Evolutionary conservation across 495 filamentous ascomycete species (phyloP).

Genomic region (Hamigera avellanea): DNA sequence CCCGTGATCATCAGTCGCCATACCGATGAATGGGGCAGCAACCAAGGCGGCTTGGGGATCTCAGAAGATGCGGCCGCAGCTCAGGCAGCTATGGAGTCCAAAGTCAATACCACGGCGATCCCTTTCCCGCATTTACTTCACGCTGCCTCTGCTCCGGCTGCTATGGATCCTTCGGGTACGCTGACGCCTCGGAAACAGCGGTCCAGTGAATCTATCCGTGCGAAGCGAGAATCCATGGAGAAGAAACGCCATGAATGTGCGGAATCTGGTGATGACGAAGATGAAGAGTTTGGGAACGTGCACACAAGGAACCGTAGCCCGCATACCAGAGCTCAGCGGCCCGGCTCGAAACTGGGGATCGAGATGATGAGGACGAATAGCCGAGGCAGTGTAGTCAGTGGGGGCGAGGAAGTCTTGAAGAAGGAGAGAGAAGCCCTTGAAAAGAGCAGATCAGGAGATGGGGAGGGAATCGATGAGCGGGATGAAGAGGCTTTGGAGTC

Average conservation of each 20-base stretch:
- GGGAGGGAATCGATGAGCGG: conserved; percentile 10
- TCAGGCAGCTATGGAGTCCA: conserved; percentile 15
- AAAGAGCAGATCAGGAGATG: conserved; percentile 14
- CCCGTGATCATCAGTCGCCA: conserved; percentile 63
- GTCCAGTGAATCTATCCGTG: conserved; percentile 67
- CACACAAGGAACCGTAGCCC: conserved; percentile 49
- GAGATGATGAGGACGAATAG: conserved; percentile 97
- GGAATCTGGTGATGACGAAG: conserved; percentile 86
- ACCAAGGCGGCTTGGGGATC: conserved; percentile 59
- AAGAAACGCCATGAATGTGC: conserved; percentile 64
- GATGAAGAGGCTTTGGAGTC: conserved; percentile 15
- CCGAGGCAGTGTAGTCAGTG: conserved; percentile 65
- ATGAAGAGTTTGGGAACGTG: conserved; percentile 67
- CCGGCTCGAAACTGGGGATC: conserved; percentile 71
- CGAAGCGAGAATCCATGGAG: conserved; percentile 66
- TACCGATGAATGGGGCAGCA: conserved; percentile 61
- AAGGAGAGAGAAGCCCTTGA: conserved; percentile 25
- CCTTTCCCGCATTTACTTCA: conserved; percentile 45
- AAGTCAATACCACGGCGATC: conserved; percentile 13
- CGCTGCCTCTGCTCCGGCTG: conserved; percentile 55
- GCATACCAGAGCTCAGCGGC: conserved; percentile 33
- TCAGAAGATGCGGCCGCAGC: conserved; percentile 30
- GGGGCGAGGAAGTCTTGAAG: conserved; percentile 30
- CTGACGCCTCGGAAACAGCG: conserved; percentile 51
- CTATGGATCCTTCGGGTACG: conserved; percentile 37